phyloP scores from a whole-genome alignment of 305 asterid genomes.

The Lippia alba region DNA sequence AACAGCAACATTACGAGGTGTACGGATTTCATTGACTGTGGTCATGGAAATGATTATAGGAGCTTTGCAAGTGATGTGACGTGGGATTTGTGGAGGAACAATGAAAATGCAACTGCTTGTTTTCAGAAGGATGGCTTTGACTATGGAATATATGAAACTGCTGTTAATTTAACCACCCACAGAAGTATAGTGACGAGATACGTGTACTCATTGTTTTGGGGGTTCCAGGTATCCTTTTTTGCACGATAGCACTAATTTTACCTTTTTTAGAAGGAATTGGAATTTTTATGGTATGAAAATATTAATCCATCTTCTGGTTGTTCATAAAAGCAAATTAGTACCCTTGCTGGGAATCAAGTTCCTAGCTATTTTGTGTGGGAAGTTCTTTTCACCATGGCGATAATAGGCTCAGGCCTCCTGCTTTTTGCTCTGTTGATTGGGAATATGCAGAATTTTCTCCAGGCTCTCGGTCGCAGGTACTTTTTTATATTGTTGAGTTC shows the following conservation, averaged over 20 bases:
- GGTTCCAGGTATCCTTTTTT: constrained; percentile 73
- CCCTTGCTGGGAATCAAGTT: constrained; percentile 82
- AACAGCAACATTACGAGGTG: constrained; percentile 41
- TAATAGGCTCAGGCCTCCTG: constrained; percentile 81
- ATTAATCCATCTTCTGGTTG: constrained; percentile 13
- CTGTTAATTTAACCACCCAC: constrained; percentile 66
- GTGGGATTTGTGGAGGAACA: constrained; percentile 63
- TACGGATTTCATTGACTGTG: constrained; percentile 73
- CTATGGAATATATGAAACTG: constrained; percentile 72
- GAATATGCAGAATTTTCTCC: constrained; percentile 87
- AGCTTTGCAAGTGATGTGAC: constrained; percentile 33
- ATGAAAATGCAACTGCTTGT: constrained; percentile 63
- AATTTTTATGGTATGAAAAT: too few relatives aligned
- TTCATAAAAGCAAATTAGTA: constrained; percentile 73
- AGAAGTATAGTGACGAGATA: constrained; percentile 57
- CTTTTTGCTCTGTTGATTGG: constrained; percentile 86
- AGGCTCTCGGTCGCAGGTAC: constrained; percentile 89
- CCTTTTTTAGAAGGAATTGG: too few relatives aligned
- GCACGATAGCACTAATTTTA: too few relatives aligned
- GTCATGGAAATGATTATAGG: constrained; percentile 49
- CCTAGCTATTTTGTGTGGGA: constrained; percentile 87
- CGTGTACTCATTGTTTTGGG: constrained; percentile 84
- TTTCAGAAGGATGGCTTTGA: constrained; percentile 52
- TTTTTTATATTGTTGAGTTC: too few relatives aligned
- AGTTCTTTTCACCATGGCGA: constrained; percentile 83